Evolutionary conservation across 2,329 filamentous ascomycete species (phyloP).

Genomic region (Fusarium piperis): DNA sequence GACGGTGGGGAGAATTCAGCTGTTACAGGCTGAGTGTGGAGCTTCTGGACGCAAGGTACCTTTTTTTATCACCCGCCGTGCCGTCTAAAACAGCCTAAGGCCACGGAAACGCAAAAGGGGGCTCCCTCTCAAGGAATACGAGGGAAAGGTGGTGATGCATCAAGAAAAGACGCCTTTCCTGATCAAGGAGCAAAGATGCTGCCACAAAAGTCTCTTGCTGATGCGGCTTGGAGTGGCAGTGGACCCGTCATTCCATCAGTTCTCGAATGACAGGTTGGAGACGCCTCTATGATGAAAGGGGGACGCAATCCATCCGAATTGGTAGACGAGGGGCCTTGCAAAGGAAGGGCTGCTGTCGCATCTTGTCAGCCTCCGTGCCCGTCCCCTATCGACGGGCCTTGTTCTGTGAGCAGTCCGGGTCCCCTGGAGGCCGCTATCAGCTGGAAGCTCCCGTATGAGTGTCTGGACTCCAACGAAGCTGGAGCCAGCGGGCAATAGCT

Average conservation of each 20-base stretch:
- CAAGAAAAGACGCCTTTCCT: slow-evolving; percentile 27
- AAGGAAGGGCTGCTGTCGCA: background rate
- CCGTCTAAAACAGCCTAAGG: slow-evolving; percentile 15
- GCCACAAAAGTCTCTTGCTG: slow-evolving; percentile 1
- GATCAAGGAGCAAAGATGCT: slow-evolving; percentile 15
- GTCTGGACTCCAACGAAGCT: slow-evolving; percentile 17
- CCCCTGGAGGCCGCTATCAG: background rate
- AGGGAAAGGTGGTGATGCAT: slow-evolving; percentile 26
- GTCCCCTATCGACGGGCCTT: background rate
- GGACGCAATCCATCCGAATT: slow-evolving; percentile 14
- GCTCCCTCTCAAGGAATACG: slow-evolving; percentile 23
- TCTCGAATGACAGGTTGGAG: slow-evolving; percentile 22
- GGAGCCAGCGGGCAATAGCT: slow-evolving; percentile 10
- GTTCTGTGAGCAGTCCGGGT: background rate
- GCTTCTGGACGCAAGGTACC: slow-evolving; percentile 12
- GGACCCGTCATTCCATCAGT: slow-evolving; percentile 33
- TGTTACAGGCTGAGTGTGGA: slow-evolving; percentile 18
- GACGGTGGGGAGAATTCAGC: slow-evolving; percentile 1
- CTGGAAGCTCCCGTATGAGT: background rate
- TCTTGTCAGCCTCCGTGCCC: slow-evolving; percentile 13
- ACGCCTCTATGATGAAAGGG: slow-evolving; percentile 16
- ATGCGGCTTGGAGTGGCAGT: slow-evolving; percentile 20
- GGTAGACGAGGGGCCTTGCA: slow-evolving; percentile 10
- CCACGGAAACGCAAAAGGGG: slow-evolving; percentile 28
- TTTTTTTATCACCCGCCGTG: slow-evolving; percentile 2